Percentiles rank a stretch among this genome's conserved stretches.
Evolutionary conservation across 345 rosid genomes (phyloP).

Genomic region (Eucalyptus brandiana): DNA sequence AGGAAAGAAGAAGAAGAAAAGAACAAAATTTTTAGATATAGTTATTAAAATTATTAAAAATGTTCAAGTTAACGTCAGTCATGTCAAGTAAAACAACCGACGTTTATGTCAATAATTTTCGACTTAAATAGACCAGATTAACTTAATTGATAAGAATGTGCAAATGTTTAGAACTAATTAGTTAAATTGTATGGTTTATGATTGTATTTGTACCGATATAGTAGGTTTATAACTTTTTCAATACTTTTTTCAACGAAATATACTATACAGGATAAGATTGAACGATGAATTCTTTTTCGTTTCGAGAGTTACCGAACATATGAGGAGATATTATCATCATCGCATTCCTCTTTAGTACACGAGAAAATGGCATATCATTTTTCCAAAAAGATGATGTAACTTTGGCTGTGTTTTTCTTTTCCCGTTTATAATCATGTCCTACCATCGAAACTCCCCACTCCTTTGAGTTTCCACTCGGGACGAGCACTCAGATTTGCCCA

Average conservation of each 20-base stretch:
- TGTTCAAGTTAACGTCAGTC: rapidly evolving
- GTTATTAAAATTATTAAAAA: no score
- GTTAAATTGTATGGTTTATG: no score
- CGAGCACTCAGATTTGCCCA: not conserved
- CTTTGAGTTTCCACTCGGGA: not conserved
- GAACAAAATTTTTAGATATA: rapidly evolving
- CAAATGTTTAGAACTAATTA: no score
- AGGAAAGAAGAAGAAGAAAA: rapidly evolving
- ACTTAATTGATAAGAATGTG: not conserved
- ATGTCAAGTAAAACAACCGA: rapidly evolving
- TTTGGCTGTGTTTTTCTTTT: not conserved
- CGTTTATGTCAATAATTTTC: rapidly evolving
- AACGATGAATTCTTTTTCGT: not conserved
- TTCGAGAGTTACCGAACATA: not conserved
- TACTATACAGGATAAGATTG: not conserved
- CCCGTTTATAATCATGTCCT: not conserved
- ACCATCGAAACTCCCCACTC: not conserved
- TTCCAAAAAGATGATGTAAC: not conserved
- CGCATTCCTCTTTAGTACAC: not conserved
- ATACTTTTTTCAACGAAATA: rapidly evolving
- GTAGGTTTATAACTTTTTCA: not conserved
- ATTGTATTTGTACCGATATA: no score
- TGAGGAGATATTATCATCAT: not conserved
- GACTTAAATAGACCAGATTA: rapidly evolving
- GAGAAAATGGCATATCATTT: not conserved